Evolutionary conservation across 345 rosid genomes (phyloP).

Genomic region (Combretum micranthum): DNA sequence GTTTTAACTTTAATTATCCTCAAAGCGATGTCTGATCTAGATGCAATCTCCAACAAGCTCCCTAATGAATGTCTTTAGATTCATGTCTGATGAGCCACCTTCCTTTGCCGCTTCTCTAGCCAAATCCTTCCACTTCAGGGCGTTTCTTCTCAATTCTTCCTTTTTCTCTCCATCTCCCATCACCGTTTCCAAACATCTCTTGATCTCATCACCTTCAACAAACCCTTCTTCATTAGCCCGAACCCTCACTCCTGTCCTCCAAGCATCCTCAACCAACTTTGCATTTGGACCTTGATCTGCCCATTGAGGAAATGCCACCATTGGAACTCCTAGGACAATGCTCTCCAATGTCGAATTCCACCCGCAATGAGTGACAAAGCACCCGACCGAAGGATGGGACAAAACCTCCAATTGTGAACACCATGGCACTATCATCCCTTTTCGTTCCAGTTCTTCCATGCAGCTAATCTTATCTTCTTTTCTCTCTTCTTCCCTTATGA

Average conservation of each 20-base stretch:
- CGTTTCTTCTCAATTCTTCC: slow-evolving; percentile 31
- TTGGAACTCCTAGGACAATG: slow-evolving; percentile 39
- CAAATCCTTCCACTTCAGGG: slow-evolving; percentile 41
- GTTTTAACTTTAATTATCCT: too few relatives aligned
- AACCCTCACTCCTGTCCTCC: slow-evolving; percentile 54
- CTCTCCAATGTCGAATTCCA: slow-evolving; percentile 75
- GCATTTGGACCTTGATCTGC: slow-evolving; percentile 53
- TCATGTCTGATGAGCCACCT: slow-evolving; percentile 46
- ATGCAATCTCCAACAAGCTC: slow-evolving; percentile 6
- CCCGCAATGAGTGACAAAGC: slow-evolving; percentile 67
- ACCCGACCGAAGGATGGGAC: slow-evolving; percentile 45
- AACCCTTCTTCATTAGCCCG: slow-evolving; percentile 31
- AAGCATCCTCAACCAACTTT: slow-evolving; percentile 43
- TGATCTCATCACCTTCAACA: slow-evolving; percentile 44
- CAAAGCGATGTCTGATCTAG: too few relatives aligned
- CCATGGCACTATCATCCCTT: slow-evolving; percentile 62
- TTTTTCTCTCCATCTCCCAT: slow-evolving; percentile 36
- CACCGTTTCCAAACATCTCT: slow-evolving; percentile 49
- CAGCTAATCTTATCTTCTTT: slow-evolving; percentile 21
- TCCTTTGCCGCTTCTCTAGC: slow-evolving; percentile 34
- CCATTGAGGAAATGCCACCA: slow-evolving; percentile 67
- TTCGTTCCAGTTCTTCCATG: slow-evolving; percentile 34
- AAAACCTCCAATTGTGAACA: slow-evolving; percentile 62
- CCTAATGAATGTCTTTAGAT: slow-evolving; percentile 45
- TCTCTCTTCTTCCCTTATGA: background rate